Base-by-base conservation (phyloP, 192 early-diverging fungal species). In the Lobosporangium transversale region DNA sequence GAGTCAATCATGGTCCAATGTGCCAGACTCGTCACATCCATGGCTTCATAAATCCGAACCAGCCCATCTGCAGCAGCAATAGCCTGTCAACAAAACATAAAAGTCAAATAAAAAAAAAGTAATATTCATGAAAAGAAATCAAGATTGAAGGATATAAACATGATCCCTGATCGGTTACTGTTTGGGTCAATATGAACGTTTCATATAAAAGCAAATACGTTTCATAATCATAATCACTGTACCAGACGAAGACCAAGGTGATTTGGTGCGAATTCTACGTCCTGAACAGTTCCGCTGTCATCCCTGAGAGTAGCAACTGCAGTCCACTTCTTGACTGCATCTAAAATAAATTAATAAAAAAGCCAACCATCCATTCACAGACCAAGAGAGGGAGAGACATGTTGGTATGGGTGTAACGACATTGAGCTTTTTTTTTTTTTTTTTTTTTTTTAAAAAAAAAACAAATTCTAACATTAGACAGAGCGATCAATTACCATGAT, bases 211-310 rank as follows among this genome's bases (percentile, higher is more conserved):
- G 27, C 3, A 17, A 20, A 37, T 49, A 15, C 11, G n/a, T n/a
- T n/a, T n/a, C n/a, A n/a, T n/a, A n/a, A n/a, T n/a, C n/a, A n/a
- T n/a, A n/a, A n/a, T n/a, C n/a, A n/a, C n/a, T 27, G 61, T 79
- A 90, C 93, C 55, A 98, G 73, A 58, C 91, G 88, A 49, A 98
- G 83, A 21, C 92, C 90, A 30, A 86, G 71, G 71, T 92, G 89
- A 78, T 90, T 88, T 15, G 95, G 96, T 27, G 94, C 90, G 84
- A 98, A 98, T 58, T 90, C 91, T n/a, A 98, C 85, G 80, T 91
- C 91, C 69, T 93, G 91, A 9, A 97, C 93, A 3, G 90, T 85
- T 17, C 89, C 92, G 54, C 78, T 84, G 56, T 83, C 85, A 32
- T 96, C 93, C 14, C 79, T 70, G 32, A 95, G 65, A 33, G 83